These are phyloP conservation scores for Arthrocladium fulminans DNA, from an alignment of 2,329 filamentous ascomycete genomes.

Conservation along the genomic window DNA sequence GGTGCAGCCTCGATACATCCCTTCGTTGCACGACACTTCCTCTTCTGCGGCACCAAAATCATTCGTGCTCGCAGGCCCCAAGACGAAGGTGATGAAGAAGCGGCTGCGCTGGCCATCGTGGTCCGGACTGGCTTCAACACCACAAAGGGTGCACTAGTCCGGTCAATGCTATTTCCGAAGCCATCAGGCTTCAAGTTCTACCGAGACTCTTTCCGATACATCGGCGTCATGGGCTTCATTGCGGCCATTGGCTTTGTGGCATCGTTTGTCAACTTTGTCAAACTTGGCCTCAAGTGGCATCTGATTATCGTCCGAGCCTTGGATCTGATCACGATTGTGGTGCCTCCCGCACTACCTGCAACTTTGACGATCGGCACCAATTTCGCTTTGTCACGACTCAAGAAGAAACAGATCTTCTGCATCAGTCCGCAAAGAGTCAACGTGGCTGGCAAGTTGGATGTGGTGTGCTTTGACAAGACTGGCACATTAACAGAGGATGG, in stretches of 20 bases:
- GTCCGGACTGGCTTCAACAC: conserved; percentile 95
- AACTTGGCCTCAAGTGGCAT: conserved; percentile 74
- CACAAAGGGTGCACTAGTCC: conserved; percentile 88
- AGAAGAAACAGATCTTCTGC: conserved; percentile 86
- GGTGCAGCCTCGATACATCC: conserved; percentile 73
- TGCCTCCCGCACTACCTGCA: conserved; percentile 86
- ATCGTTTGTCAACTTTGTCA: conserved; percentile 88
- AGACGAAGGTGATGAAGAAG: conserved; percentile 75
- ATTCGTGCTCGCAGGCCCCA: conserved; percentile 82
- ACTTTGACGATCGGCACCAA: conserved; percentile 95
- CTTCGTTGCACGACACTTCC: conserved; percentile 75
- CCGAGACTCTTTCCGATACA: conserved; percentile 92
- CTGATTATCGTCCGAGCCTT: conserved; percentile 85
- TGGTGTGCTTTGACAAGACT: conserved; percentile 98
- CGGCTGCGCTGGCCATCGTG: conserved; percentile 82
- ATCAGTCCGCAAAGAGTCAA: conserved; percentile 97
- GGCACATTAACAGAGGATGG: conserved; percentile 97
- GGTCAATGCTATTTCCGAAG: conserved; percentile 97
- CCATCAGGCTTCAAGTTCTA: conserved; percentile 99
- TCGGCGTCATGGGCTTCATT: conserved; percentile 87
- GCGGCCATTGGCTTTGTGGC: conserved; percentile 79
- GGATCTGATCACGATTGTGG: conserved; percentile 94
- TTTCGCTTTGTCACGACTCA: conserved; percentile 80
- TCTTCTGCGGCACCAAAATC: conserved; percentile 93
- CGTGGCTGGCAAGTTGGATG: conserved; percentile 87